A percentile compares a stretch with the other conserved stretches of the same genome.
These are phyloP conservation scores for Colletotrichum sidae DNA, from an alignment of 2,329 filamentous ascomycete genomes.

Conservation along the genomic window DNA sequence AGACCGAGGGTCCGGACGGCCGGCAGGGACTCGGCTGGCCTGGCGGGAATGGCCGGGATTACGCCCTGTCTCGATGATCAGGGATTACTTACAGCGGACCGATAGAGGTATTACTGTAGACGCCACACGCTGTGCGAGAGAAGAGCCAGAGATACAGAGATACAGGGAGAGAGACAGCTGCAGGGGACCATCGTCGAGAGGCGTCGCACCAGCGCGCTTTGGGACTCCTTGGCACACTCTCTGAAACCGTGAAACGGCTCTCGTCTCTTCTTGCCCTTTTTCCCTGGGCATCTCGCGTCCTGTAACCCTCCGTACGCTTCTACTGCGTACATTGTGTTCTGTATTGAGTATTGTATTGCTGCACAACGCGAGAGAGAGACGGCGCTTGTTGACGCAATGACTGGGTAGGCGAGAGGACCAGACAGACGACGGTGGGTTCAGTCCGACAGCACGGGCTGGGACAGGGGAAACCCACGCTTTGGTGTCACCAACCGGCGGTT, in stretches of 20 bases:
- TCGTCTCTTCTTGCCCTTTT: slow-evolving; percentile 9
- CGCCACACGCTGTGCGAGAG: too few relatives aligned
- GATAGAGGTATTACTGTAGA: too few relatives aligned
- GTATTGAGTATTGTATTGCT: background rate
- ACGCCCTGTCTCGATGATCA: too few relatives aligned
- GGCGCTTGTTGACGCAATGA: too few relatives aligned
- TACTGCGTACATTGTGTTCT: background rate
- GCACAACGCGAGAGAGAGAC: slow-evolving; percentile 2
- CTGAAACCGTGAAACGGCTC: slow-evolving; percentile 35
- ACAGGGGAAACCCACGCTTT: too few relatives aligned
- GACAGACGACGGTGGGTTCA: too few relatives aligned
- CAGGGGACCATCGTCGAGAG: slow-evolving; percentile 4
- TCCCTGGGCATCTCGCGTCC: slow-evolving; percentile 1
- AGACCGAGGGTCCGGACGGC: too few relatives aligned
- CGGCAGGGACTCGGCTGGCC: background rate
- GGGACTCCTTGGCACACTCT: slow-evolving; percentile 26
- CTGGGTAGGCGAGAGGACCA: too few relatives aligned
- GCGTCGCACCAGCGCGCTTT: slow-evolving; percentile 30
- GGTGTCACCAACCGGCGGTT: slow-evolving; percentile 11
- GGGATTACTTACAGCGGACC: too few relatives aligned
- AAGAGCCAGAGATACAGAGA: too few relatives aligned
- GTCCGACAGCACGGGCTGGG: too few relatives aligned
- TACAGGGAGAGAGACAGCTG: background rate
- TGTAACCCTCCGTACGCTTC: slow-evolving; percentile 7
- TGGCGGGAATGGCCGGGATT: too few relatives aligned